phyloP scores from a whole-genome alignment of 768 basidiomycete species.

The Lactarius tabidus region DNA sequence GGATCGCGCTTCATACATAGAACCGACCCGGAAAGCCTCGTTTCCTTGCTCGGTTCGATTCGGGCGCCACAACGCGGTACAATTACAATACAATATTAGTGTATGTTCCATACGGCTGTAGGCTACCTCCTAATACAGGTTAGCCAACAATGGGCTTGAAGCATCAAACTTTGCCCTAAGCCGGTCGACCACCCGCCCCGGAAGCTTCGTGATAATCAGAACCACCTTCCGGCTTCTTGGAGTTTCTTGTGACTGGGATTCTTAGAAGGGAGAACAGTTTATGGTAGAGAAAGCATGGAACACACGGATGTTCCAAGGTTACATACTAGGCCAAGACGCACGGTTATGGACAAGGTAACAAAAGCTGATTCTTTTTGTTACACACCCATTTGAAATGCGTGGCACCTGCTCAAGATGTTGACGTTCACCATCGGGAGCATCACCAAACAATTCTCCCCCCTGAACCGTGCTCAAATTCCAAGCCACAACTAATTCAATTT shows the following conservation, averaged over 20 bases:
- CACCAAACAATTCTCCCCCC: no score
- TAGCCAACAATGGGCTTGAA: background rate
- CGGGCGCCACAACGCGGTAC: background rate
- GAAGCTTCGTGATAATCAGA: background rate
- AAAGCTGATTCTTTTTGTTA: no score
- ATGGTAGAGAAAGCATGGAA: background rate
- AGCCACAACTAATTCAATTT: no score
- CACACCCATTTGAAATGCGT: no score
- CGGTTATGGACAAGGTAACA: no score
- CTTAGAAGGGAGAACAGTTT: background rate
- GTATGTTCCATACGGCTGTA: background rate
- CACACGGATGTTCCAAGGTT: background rate
- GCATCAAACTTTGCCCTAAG: background rate
- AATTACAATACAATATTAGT: background rate
- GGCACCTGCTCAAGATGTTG: no score
- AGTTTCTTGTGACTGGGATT: background rate
- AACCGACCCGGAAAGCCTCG: background rate
- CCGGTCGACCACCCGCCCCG: background rate
- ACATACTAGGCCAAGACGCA: no score
- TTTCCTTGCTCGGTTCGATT: background rate
- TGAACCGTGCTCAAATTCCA: no score
- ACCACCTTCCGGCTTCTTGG: background rate
- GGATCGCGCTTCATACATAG: background rate
- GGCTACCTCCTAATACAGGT: background rate
- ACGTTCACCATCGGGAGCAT: no score